Base-by-base conservation (phyloP, 495 filamentous ascomycete genomes). In the Trichodelitschia bisporula region DNA sequence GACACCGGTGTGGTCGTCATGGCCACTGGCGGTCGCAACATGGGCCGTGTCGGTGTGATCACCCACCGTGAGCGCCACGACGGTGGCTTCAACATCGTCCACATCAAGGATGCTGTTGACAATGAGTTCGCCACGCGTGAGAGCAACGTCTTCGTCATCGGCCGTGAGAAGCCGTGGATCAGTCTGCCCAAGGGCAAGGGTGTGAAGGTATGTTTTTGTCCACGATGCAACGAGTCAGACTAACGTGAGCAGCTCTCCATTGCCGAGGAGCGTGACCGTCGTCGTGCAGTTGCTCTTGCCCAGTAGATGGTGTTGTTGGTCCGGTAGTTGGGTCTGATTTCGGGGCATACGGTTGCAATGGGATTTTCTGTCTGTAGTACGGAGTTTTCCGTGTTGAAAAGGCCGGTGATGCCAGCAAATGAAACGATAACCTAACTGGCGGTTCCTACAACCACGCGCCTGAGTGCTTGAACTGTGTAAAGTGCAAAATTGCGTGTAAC, bases 21-120 rank as follows among this genome's bases (percentile, higher is more conserved):
- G 86, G 76, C 71, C 42, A 92, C 82, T 38, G 84, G 84, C 69
- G 84, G 84, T 70, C 84, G 84, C 55, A 92, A 92, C 70, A 93
- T 91, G 80, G 86, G 86, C 53, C 89, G 86, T 80, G 83, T 95
- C 49, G 86, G 89, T 72, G 86, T 95, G 53, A 83, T 97, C 64
- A 95, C 89, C 42, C 79, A 95, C 69, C 83, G 86, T 63, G 86
- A 97, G 69, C 78, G 84, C 43, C 86, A 95, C 69, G 86, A 97
- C 43, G 86, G 86, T 61, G 86, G 89, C 58, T 97, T 97, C 74
- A 80, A 80, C 68, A 86, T 95, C 47, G 79, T 95, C 56, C 89
- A 95, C 66, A 72, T 97, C 57, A 93, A 97, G 74, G 86, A 97
- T 49, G 86, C 82, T 40, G 76, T 97, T 55, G 86, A 95, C 69